Evolutionary conservation across 2,329 filamentous ascomycete species (phyloP).

Genomic region (Neofusicoccum umdonicola): DNA sequence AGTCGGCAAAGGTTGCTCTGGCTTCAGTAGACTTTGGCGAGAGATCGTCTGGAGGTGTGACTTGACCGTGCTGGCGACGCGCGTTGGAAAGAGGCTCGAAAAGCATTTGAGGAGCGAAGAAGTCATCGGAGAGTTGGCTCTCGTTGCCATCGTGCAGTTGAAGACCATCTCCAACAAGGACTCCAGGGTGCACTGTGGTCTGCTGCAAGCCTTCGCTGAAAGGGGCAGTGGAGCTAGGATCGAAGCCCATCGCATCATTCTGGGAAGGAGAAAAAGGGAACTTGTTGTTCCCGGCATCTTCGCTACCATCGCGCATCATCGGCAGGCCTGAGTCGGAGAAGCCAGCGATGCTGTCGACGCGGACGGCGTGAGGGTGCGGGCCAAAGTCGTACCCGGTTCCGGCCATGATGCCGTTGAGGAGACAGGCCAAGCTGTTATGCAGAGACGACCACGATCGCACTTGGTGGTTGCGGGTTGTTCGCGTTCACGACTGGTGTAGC

Average conservation of each 20-base stretch:
- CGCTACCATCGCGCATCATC: not conserved
- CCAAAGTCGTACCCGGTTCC: not conserved
- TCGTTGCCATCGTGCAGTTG: not conserved
- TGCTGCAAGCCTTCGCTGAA: not conserved
- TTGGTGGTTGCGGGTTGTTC: not conserved
- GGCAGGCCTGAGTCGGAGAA: not conserved
- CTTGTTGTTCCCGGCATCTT: not conserved
- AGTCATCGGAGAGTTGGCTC: not conserved
- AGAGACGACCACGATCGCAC: too few species aligned
- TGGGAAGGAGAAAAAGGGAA: not conserved
- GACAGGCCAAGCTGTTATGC: too few species aligned
- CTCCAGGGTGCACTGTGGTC: not conserved
- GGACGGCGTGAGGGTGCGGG: not conserved
- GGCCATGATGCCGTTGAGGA: not conserved
- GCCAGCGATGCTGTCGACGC: slow-evolving; percentile 2
- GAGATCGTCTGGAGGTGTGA: slow-evolving; percentile 36
- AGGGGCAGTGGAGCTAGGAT: not conserved
- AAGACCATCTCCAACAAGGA: not conserved
- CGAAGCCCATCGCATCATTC: not conserved
- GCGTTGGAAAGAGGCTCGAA: not conserved
- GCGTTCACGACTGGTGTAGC: not conserved
- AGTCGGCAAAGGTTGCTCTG: not conserved
- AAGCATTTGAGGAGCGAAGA: not conserved
- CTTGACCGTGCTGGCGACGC: slow-evolving; percentile 27
- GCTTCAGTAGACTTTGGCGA: slow-evolving; percentile 23